Conservation (phyloP, 768 basidiomycete species). For the Hericium rajendrae region DNA sequence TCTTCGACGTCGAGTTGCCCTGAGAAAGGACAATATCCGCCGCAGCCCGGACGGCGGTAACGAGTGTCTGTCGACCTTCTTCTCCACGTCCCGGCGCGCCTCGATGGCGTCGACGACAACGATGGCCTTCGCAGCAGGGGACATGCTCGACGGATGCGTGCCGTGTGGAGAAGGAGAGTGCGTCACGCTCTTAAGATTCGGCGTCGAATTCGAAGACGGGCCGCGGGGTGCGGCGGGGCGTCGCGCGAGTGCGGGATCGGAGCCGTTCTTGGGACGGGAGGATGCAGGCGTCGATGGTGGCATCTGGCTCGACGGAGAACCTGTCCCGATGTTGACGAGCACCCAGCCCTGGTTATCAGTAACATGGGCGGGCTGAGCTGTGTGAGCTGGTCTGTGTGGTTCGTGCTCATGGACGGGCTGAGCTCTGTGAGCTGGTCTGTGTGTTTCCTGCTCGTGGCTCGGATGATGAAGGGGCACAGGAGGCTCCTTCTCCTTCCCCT, state of each 20-base stretch:
- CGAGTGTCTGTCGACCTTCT: constrained; percentile 19
- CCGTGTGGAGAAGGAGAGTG: neutral
- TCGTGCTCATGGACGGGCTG: neutral
- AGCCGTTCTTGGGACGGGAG: neutral
- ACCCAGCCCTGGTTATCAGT: constrained; percentile 49
- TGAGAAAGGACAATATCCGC: constrained; percentile 17
- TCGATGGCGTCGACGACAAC: constrained; percentile 51
- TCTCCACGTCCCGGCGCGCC: constrained; percentile 17
- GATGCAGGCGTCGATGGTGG: neutral
- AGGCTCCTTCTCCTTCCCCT: neutral
- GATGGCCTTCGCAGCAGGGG: constrained; percentile 52
- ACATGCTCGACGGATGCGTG: constrained; percentile 16
- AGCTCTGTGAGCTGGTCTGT: neutral
- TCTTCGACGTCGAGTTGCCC: constrained; percentile 3
- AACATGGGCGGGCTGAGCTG: constrained; percentile 11
- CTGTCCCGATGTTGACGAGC: constrained; percentile 41
- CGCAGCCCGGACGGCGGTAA: constrained; percentile 15
- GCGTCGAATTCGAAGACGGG: neutral
- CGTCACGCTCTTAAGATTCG: neutral
- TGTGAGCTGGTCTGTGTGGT: neutral
- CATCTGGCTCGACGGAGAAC: constrained; percentile 11
- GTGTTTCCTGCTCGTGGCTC: neutral
- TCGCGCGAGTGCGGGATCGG: neutral
- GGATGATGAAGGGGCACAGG: neutral
- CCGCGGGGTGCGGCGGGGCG: neutral